A percentile compares a stretch with the other conserved stretches of the same genome.
Evolutionary conservation across 2,329 filamentous ascomycete species (phyloP).

Genomic region (Proliferodiscus dingleyae): DNA sequence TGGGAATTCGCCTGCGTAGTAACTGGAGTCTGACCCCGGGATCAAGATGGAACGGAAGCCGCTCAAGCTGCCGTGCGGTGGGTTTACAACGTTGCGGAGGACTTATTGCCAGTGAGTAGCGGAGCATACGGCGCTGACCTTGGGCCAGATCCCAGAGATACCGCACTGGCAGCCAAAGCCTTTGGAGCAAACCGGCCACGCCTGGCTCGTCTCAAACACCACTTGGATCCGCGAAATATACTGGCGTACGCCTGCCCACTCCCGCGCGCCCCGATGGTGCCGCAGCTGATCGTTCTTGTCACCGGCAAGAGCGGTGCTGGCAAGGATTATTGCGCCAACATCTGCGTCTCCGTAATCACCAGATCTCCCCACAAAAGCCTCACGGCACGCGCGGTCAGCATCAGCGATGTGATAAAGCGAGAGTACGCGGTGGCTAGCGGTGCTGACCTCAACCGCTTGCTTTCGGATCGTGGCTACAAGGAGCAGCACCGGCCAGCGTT

Average conservation of each 20-base stretch:
- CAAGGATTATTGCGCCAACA: constrained; percentile 54
- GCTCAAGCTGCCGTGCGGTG: constrained; percentile 41
- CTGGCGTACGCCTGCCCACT: constrained; percentile 54
- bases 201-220: constrained; percentile 46
- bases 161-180: constrained; percentile 43
- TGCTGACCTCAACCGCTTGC: constrained; percentile 43
- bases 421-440: constrained; percentile 48
- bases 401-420: constrained; percentile 53
- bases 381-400: constrained; percentile 43
- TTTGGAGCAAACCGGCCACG: constrained; percentile 52
- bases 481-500: constrained; percentile 52
- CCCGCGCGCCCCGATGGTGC: constrained; percentile 30
- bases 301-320: constrained; percentile 48
- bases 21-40: constrained; percentile 56
- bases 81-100: constrained; percentile 49
- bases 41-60: constrained; percentile 41
- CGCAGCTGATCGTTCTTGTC: constrained; percentile 47
- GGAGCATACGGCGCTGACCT: constrained; percentile 59
- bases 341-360: constrained; percentile 45
- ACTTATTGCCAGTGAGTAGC: constrained; percentile 44
- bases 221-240: constrained; percentile 45
- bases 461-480: constrained; percentile 54
- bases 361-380: constrained; percentile 25
- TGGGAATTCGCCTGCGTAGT: constrained; percentile 62
- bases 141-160: constrained; percentile 56